Evolutionary conservation across 805 yeast species (phyloP), one percentile per base, ranked within the genome.

Genomic region (Starmerella lactis-condensi): DNA sequence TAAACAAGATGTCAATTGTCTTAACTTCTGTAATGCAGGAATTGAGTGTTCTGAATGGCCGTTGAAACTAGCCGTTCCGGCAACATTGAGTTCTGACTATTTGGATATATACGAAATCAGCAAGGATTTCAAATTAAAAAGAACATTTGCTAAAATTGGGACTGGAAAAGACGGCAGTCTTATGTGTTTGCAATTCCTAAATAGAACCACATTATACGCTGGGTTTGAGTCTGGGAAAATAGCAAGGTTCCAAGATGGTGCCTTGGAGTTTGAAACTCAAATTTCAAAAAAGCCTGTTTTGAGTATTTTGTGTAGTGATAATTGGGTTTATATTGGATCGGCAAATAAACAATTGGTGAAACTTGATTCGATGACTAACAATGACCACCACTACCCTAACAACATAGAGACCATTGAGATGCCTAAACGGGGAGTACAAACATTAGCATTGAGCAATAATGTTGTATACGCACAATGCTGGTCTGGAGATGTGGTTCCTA

Each of bases 191-290:
- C 63, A 60, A 28, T 42, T 74, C 3, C 37, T 45, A 1, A 42
- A 62, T 1, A 43, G 42, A 8, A 21, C 31, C 4, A 41, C 45
- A 2, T 38, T 48, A 7, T 34, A 50, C 12, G 56, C 73, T 5
- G 93, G 91, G 1, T 78, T 65, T 45, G 93, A 78, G 47, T 71
- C 76, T 12, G 92, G 93, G 0, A 71, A 67, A 41, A 59, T 69
- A 5, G 52, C 54, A 1, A 42, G 52, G 1, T 54, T 46, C 18
- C 30, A 40, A 4, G 24, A 44, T 11, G n/a, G 26, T 10, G 29
- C 12, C n/a, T 28, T 36, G 6, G 17, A 17, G 17, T 28, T 22
- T 19, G 17, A 25, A 20, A 15, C 27, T n/a, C 15, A 26, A 23
- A n/a, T 37, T 18, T 60, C 56, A 37, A 32, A 40, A 18, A 52